Evolutionary conservation across 805 yeast species (phyloP).

Genomic region (Wilhelminamyces savonicus): DNA sequence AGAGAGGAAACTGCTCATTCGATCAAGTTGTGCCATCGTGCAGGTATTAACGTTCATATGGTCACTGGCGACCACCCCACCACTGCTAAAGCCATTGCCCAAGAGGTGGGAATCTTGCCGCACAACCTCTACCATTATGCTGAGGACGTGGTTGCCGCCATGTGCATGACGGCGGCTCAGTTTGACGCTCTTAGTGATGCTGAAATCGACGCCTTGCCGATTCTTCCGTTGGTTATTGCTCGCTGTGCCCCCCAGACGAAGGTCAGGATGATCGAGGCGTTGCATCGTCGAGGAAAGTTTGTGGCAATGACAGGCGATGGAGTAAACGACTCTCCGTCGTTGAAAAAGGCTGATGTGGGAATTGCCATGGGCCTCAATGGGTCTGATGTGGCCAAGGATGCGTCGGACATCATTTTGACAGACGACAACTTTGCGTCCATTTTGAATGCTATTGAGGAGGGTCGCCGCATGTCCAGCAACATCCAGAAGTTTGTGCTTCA

Average conservation of each 20-base stretch:
- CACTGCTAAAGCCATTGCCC: constrained; percentile 74
- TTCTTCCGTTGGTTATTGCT: constrained; percentile 34
- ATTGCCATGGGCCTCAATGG: constrained; percentile 79
- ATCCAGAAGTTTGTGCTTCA: constrained; percentile 76
- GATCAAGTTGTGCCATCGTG: constrained; percentile 60
- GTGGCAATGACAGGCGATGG: constrained; percentile 54
- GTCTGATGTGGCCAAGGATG: constrained; percentile 81
- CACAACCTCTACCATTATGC: constrained; percentile 30
- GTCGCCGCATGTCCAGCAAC: constrained; percentile 71
- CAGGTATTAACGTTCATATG: constrained; percentile 78
- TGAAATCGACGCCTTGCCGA: constrained; percentile 30
- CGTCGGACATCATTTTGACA: constrained; percentile 67
- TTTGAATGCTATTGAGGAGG: constrained; percentile 73
- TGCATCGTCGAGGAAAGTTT: constrained; percentile 30
- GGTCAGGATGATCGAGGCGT: constrained; percentile 36
- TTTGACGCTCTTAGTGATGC: constrained; percentile 25
- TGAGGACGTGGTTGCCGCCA: constrained; percentile 25
- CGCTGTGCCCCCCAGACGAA: constrained; percentile 38
- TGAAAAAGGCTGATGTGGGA: constrained; percentile 74
- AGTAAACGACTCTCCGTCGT: constrained; percentile 73
- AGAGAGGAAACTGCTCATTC: constrained; percentile 61
- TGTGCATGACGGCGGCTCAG: constrained; percentile 34
- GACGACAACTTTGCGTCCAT: constrained; percentile 74
- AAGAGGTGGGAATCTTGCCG: constrained; percentile 74
- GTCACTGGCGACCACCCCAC: constrained; percentile 78